Percentiles rank a stretch among this genome's conserved stretches.
phyloP scores from a whole-genome alignment of 768 basidiomycete species.

The Hericium alpestre region DNA sequence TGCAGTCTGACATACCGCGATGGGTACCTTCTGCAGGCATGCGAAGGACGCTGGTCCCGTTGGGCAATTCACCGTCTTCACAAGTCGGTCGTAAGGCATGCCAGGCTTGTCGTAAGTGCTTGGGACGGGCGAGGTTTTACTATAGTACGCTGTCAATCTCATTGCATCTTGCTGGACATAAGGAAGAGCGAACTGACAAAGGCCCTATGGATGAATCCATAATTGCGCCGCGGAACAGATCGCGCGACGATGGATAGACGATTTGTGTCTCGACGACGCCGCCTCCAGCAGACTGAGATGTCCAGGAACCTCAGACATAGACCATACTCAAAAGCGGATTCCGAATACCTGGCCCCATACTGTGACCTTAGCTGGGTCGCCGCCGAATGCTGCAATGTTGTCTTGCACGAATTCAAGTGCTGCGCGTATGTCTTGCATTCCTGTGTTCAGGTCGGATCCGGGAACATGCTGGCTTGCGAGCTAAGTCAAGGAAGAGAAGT shows the following conservation, averaged over 20 bases:
- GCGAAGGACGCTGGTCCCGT: conserved; percentile 26
- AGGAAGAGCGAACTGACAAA: conserved; percentile 28
- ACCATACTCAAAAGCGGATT: background rate
- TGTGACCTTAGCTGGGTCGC: conserved; percentile 41
- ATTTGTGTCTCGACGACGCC: conserved; percentile 37
- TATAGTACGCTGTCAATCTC: conserved; percentile 10
- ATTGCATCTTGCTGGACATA: background rate
- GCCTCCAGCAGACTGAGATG: conserved; percentile 34
- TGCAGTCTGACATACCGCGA: background rate
- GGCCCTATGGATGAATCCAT: conserved; percentile 41
- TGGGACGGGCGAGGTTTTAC: conserved; percentile 40
- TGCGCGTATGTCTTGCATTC: conserved; percentile 39
- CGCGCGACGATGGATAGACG: conserved; percentile 22
- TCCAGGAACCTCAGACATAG: no score
- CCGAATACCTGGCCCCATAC: conserved; percentile 37
- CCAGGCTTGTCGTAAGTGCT: conserved; percentile 43
- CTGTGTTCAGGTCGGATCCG: conserved; percentile 28
- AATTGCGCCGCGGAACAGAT: conserved; percentile 39
- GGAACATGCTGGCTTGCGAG: conserved; percentile 34
- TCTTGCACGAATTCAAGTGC: conserved; percentile 50
- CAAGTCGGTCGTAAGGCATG: conserved; percentile 37
- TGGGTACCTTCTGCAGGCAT: conserved; percentile 35
- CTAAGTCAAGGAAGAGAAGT: conserved; percentile 12
- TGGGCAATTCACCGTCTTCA: conserved; percentile 35
- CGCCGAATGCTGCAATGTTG: conserved; percentile 40